Conservation (phyloP, 2,329 filamentous ascomycete species). For the Cyphellophora europaea region DNA sequence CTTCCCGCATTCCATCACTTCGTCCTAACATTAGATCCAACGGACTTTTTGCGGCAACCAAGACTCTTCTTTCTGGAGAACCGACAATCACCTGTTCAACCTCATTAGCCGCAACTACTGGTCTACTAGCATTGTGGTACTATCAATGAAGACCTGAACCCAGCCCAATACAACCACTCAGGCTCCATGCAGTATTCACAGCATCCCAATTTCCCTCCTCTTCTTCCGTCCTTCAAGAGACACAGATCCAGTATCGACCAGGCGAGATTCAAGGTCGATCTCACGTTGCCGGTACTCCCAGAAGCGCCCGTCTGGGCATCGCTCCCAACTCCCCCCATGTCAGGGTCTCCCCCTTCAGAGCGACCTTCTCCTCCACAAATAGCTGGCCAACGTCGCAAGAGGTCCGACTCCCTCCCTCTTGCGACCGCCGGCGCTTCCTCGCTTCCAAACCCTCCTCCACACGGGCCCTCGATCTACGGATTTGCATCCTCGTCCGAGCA, state of each 20-base stretch:
- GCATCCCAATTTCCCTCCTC: slow-evolving; percentile 11
- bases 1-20: not conserved
- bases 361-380: slow-evolving; percentile 28
- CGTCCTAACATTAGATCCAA: not conserved
- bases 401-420: slow-evolving; percentile 22
- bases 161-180: not conserved
- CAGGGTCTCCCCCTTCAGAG: slow-evolving; percentile 29
- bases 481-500: too few species aligned
- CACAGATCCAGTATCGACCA: slow-evolving; percentile 21
- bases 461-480: too few species aligned
- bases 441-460: too few species aligned
- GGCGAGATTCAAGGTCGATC: slow-evolving; percentile 19
- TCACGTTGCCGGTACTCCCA: slow-evolving; percentile 19
- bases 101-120: too few species aligned
- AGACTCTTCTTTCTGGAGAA: too few species aligned
- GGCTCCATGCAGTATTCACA: slow-evolving; percentile 19
- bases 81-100: too few species aligned
- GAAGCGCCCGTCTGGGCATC: slow-evolving; percentile 27
- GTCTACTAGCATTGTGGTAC: too few species aligned
- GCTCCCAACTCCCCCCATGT: slow-evolving; percentile 33
- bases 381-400: slow-evolving; percentile 22
- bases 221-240: slow-evolving; percentile 17
- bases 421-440: slow-evolving; percentile 10
- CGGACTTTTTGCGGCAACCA: slow-evolving; percentile 1
- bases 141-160: not conserved